Evolutionary conservation across 768 basidiomycete species (phyloP), one percentile per base, ranked within the genome.

Genomic region (Suillus alpinus): DNA sequence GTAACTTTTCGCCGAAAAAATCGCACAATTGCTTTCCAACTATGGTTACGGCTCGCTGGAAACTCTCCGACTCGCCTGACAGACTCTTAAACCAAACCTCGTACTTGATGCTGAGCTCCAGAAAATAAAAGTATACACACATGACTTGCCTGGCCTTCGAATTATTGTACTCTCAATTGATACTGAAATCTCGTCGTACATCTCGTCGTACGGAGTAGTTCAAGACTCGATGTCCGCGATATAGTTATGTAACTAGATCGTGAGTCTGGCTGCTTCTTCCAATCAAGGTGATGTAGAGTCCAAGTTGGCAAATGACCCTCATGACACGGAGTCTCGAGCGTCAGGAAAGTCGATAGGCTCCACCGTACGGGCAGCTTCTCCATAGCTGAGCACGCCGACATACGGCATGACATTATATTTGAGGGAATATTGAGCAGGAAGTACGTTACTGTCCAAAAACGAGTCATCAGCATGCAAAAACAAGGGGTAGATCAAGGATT

Each of bases 351-450:
- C 68, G n/a, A 80, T 68, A 29, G 76, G 71, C 59, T 73, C 67
- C 20, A 61, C 62, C 40, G 78, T 81, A 51, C 79, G 77, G 51
- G 79, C 79, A 14, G 86, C 92, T 71, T 92, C 89, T 29, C 92
- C 94, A 56, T 88, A 89, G 3, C 83, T 87, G 52, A 95, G 80
- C 47, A 86, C 66, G 20, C 94, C 94, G 20, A 95, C 91, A 68
- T 89, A 87, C 7, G 94, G 94, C 92, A 95, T 95, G 36, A 94
- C 69, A 68, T 95, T 94, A 75, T 95, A 96, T 68, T 89, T 91
- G 31, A 96, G 80, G 1, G 83, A 77, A 71, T 91, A 95, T 61
- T 84, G 77, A 6, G 88, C 86, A 16, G 88, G 79, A 14, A 82
- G 76, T 34, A 83, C 81, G 67, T 86, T 81, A 69, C 92, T 94